Evolutionary conservation across 192 early-diverging fungal species (phyloP), one percentile per base, ranked within the genome.

Genomic region (Thamnidium elegans): DNA sequence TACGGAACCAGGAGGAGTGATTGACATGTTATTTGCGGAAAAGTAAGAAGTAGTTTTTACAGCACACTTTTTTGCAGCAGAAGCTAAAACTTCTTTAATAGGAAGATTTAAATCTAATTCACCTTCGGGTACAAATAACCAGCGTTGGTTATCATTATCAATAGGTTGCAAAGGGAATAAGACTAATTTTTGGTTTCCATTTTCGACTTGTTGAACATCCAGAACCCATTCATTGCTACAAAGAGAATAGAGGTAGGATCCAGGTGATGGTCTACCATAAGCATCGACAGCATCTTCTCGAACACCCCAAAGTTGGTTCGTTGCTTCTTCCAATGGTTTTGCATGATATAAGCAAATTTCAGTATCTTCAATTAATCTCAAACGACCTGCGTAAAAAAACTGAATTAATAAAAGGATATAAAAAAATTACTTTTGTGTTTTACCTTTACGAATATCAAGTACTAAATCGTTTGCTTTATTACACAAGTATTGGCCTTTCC

Each of bases 301-400:
- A 15, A 66, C 55, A 11, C 58, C 46, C 74, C 74, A 75, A 26
- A 50, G 34, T 54, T 75, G 74, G 46, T 75, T 70, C 14, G 30
- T 15, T 19, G 65, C 63, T 47, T 71, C 48, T 50, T 75, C 73
- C 15, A 47, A 9, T 23, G 58, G 58, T 45, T 75, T 75, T 26
- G 52, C 58, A 32, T 54, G 36, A 45, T 59, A 65, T 23, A 71
- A 48, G 63, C 68, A 70, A 42, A 75, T 63, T n/a, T 75, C 69
- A 31, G 74, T 75, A 54, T 75, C 74, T 59, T 75, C 74, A 58
- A 75, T 75, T 13, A 75, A 48, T 45, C 74, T 58, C 23, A 75
- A 53, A 13, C 74, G 68, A 50, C 74, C 74, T 75, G 50, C 26
- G 26, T 26, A 64, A 61, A 59, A 48, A 53, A 63, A 46, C n/a